phyloP scores from a whole-genome alignment of 2,329 filamentous ascomycete genomes.

The Xylaria multiplex region DNA sequence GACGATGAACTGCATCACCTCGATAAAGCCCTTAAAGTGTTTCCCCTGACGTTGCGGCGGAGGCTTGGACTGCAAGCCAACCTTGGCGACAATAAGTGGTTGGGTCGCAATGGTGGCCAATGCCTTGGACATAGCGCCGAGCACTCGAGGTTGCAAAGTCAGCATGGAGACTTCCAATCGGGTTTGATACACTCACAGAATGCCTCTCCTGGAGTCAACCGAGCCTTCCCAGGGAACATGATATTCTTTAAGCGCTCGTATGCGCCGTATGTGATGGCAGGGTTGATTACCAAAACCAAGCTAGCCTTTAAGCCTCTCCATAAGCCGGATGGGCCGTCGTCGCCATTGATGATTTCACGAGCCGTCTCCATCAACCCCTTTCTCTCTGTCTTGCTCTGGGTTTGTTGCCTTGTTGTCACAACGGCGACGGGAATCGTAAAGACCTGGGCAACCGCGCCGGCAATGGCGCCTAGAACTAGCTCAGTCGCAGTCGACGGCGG shows the following conservation, averaged over 20 bases:
- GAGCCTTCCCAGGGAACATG: conserved; percentile 80
- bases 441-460: conserved; percentile 90
- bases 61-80: conserved; percentile 92
- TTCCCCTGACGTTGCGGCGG: conserved; percentile 85
- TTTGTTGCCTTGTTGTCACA: conserved; percentile 95
- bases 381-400: conserved; percentile 82
- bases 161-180: conserved; percentile 20
- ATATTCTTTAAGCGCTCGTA: conserved; percentile 87
- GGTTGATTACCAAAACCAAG: conserved; percentile 93
- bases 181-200: conserved; percentile 74
- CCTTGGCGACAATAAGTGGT: conserved; percentile 96
- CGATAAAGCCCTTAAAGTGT: conserved; percentile 90
- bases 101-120: conserved; percentile 92
- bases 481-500: conserved; percentile 83
- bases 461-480: conserved; percentile 83
- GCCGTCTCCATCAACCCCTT: conserved; percentile 90
- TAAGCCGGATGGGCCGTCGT: conserved; percentile 87
- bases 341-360: conserved; percentile 86
- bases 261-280: conserved; percentile 90
- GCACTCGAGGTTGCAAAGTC: conserved; percentile 62
- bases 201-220: conserved; percentile 83
- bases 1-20: conserved; percentile 95
- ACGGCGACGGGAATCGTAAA: conserved; percentile 98
- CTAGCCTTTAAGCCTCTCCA: conserved; percentile 98
- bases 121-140: conserved; percentile 92